phyloP scores from a whole-genome alignment of 441 rosid genomes.

The Pelargonium fulgidum region DNA sequence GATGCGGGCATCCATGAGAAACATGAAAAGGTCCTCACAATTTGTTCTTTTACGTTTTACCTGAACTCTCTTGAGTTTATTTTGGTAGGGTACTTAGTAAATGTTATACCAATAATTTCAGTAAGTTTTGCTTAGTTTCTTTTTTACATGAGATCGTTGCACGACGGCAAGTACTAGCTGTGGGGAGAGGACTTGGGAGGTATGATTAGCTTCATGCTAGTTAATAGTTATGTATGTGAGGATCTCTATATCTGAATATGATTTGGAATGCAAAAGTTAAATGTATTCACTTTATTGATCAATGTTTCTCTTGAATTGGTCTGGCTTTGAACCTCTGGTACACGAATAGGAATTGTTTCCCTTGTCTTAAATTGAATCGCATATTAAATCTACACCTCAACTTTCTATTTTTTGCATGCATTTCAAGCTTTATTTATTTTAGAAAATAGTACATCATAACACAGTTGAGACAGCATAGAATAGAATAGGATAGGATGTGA shows the following conservation, averaged over 20 bases:
- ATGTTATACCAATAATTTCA: conserved; percentile 31
- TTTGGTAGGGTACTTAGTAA: conserved; percentile 25
- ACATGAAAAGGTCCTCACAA: neutral
- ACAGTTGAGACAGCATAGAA: too few relatives aligned
- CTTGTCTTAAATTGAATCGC: neutral
- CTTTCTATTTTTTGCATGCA: too few relatives aligned
- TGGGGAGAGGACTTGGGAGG: neutral
- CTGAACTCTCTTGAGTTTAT: conserved; percentile 16
- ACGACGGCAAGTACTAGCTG: neutral
- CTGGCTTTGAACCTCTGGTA: neutral
- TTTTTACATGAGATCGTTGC: neutral
- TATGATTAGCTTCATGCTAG: neutral
- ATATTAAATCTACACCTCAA: too few relatives aligned
- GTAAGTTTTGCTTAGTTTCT: conserved; percentile 20
- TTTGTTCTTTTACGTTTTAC: conserved; percentile 13
- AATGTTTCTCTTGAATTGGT: neutral
- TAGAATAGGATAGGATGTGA: too few relatives aligned
- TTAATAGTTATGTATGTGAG: neutral
- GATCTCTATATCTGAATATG: neutral
- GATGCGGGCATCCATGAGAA: neutral
- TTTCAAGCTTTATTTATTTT: too few relatives aligned
- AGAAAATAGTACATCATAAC: too few relatives aligned
- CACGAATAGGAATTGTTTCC: neutral
- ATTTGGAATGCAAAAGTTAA: neutral
- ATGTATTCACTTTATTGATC: neutral